phyloP scores from a whole-genome alignment of 345 rosid species.

The Brassica napus region Da-Ae NC_063437.1:20555001-20555500 shows the following conservation, averaged over 20 bases:
- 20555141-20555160: conserved; percentile 71
- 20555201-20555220: conserved; percentile 4
- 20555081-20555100: conserved; percentile 39
- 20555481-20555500: neutral
- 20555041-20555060: conserved; percentile 38
- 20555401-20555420: neutral
- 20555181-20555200: neutral
- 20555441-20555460: neutral
- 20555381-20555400: neutral
- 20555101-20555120: conserved; percentile 66
- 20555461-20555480: neutral
- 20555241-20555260: conserved; percentile 26
- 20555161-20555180: conserved; percentile 21
- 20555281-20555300: neutral
- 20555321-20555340: neutral
- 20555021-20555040: conserved; percentile 20
- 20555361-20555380: neutral
- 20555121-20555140: conserved; percentile 79
- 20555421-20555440: neutral
- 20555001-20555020: conserved; percentile 27
- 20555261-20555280: conserved; percentile 27
- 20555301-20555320: neutral
- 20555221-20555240: neutral
- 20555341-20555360: neutral
- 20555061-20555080: conserved; percentile 40